Conservation (phyloP, 768 basidiomycete species). For the Mycena maculata region DNA sequence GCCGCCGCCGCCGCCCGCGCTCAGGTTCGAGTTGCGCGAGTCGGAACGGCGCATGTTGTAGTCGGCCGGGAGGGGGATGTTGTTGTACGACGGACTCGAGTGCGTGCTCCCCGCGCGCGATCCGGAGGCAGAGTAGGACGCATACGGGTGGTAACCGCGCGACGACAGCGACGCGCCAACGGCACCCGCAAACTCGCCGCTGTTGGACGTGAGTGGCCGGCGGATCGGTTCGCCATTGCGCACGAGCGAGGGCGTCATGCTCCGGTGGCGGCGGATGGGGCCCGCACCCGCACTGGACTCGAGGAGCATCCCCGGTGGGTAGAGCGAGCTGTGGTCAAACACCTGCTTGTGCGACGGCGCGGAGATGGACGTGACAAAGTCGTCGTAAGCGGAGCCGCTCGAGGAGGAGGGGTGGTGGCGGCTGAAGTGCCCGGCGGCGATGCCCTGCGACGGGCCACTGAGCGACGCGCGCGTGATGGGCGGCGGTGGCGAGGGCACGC, state of each 20-base stretch:
- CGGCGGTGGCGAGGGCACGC: slow-evolving; percentile 54
- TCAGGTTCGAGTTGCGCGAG: slow-evolving; percentile 53
- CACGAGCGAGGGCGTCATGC: slow-evolving; percentile 77
- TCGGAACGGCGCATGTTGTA: slow-evolving; percentile 49
- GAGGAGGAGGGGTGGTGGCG: slow-evolving; percentile 44
- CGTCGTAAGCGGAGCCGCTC: slow-evolving; percentile 48
- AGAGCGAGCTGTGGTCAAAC: slow-evolving; percentile 70
- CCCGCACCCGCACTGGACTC: slow-evolving; percentile 35
- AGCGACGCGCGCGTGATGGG: slow-evolving; percentile 35
- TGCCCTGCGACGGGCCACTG: slow-evolving; percentile 1
- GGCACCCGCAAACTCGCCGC: slow-evolving; percentile 48
- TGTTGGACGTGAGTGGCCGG: slow-evolving; percentile 60
- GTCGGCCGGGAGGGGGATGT: slow-evolving; percentile 51
- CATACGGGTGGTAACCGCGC: slow-evolving; percentile 71
- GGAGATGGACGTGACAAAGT: slow-evolving; percentile 64
- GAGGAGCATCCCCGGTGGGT: slow-evolving; percentile 56
- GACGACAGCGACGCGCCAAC: slow-evolving; percentile 51
- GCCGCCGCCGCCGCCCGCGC: slow-evolving; percentile 39
- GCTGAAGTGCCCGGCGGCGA: slow-evolving; percentile 17
- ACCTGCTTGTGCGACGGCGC: slow-evolving; percentile 76
- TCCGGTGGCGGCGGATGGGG: slow-evolving; percentile 70
- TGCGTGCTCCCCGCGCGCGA: slow-evolving; percentile 53
- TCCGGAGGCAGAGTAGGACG: slow-evolving; percentile 48
- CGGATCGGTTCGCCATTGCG: slow-evolving; percentile 63
- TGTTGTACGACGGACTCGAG: slow-evolving; percentile 58